phyloP scores from a whole-genome alignment of 1,139 yeast genomes.

The Candida glucosophila region DNA sequence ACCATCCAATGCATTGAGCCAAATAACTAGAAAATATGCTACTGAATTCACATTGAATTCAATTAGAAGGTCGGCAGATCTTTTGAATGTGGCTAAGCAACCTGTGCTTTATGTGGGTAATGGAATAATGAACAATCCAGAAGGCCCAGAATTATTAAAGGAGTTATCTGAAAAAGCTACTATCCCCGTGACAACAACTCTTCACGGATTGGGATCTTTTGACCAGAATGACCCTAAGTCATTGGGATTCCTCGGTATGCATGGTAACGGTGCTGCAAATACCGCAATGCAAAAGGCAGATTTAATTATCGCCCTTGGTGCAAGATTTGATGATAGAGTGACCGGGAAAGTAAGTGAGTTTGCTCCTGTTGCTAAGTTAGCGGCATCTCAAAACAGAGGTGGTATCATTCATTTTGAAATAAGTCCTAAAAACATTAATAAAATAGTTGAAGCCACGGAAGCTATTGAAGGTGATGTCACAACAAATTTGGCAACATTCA shows the following conservation, averaged over 20 bases:
- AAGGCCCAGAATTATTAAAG: constrained; percentile 72
- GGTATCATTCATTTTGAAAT: constrained; percentile 96
- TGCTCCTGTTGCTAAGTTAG: constrained; percentile 88
- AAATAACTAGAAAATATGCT: constrained; percentile 62
- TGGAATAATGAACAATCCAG: constrained; percentile 73
- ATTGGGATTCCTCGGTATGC: constrained; percentile 96
- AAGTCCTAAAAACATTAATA: constrained; percentile 92
- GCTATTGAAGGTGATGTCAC: constrained; percentile 97
- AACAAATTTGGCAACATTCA: constrained; percentile 58
- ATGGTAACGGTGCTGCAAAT: constrained; percentile 93
- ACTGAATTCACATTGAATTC: constrained; percentile 73
- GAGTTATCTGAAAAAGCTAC: constrained; percentile 85
- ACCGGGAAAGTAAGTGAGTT: constrained; percentile 79
- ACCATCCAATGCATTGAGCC: constrained; percentile 72
- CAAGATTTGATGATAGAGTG: constrained; percentile 97
- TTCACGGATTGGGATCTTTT: constrained; percentile 90
- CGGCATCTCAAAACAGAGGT: constrained; percentile 83
- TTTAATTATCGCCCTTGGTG: constrained; percentile 88
- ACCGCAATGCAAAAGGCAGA: constrained; percentile 91
- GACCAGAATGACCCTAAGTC: constrained; percentile 90
- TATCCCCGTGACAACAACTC: constrained; percentile 92
- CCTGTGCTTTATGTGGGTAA: constrained; percentile 91
- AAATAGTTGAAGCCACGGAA: constrained; percentile 94
- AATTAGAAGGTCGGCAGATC: constrained; percentile 65
- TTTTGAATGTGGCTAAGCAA: constrained; percentile 74